Conservation (phyloP, 495 filamentous ascomycete genomes). For the Aspergillus asperescens region DNA sequence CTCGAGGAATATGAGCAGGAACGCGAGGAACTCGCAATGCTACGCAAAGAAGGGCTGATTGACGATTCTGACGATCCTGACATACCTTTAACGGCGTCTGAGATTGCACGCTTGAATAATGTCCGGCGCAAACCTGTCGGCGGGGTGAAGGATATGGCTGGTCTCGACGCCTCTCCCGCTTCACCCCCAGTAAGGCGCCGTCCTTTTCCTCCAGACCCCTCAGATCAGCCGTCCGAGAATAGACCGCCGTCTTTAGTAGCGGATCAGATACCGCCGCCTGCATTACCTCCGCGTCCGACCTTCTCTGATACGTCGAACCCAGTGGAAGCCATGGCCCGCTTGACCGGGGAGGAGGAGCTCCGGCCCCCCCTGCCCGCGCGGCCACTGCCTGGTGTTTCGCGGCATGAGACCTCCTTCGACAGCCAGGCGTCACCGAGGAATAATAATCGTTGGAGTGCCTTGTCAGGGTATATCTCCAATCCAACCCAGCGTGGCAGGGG, state of each 20-base stretch:
- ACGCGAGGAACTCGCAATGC: slow-evolving; percentile 40
- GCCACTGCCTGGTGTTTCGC: slow-evolving; percentile 31
- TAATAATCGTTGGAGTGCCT: slow-evolving; percentile 33
- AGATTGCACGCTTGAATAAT: slow-evolving; percentile 37
- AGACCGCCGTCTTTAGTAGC: not conserved
- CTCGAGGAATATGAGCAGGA: slow-evolving; percentile 44
- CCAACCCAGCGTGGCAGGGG: slow-evolving; percentile 22
- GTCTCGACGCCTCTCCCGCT: slow-evolving; percentile 9
- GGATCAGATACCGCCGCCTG: slow-evolving; percentile 1
- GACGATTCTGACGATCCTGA: slow-evolving; percentile 21
- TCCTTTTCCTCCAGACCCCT: slow-evolving; percentile 3
- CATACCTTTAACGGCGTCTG: slow-evolving; percentile 15
- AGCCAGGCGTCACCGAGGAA: slow-evolving; percentile 16
- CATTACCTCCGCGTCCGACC: slow-evolving; percentile 15
- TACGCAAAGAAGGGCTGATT: slow-evolving; percentile 36
- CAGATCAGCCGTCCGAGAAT: slow-evolving; percentile 15
- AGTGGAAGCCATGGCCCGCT: not conserved
- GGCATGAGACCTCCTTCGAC: slow-evolving; percentile 19
- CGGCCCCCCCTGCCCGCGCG: slow-evolving; percentile 14
- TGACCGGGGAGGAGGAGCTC: not conserved
- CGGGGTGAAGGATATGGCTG: slow-evolving; percentile 13
- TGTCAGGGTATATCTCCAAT: slow-evolving; percentile 24
- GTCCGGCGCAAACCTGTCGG: slow-evolving; percentile 41
- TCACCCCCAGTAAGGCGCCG: slow-evolving; percentile 12
- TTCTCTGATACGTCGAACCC: not conserved